A percentile compares a stretch with the other conserved stretches of the same genome.
Conservation (phyloP, 164 flowering plant species). For the Euptelea pleiosperma region DNA sequence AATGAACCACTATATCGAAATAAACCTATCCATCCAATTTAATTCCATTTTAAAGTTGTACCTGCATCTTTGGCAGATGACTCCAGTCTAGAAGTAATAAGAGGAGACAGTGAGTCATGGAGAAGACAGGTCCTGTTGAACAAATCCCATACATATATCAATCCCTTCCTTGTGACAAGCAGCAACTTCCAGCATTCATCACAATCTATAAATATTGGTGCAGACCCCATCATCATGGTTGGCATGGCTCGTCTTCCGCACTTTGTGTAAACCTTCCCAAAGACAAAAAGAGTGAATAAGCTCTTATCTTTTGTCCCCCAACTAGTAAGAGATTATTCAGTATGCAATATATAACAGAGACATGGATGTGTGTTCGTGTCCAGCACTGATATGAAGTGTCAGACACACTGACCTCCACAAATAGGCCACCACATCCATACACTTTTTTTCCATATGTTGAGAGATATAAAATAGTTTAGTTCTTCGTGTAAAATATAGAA, state of each 20-base stretch:
- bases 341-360: no score
- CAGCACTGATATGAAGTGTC: no score
- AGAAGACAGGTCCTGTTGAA: slow-evolving; percentile 74
- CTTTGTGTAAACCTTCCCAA: slow-evolving; percentile 76
- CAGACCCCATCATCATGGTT: slow-evolving; percentile 93
- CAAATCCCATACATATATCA: slow-evolving; percentile 85
- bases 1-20: no score
- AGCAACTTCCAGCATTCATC: slow-evolving; percentile 92
- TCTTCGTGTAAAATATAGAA: no score
- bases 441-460: no score
- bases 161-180: slow-evolving; percentile 83
- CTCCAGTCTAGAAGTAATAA: slow-evolving; percentile 46
- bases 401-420: no score
- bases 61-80: slow-evolving; percentile 63
- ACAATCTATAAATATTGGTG: slow-evolving; percentile 89
- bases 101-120: slow-evolving; percentile 71
- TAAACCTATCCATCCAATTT: neutral
- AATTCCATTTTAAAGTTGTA: slow-evolving; percentile 10
- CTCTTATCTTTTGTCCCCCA: neutral
- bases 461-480: no score
- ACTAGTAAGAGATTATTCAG: no score
- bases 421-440: no score
- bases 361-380: no score
- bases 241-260: slow-evolving; percentile 99
- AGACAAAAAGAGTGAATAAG: neutral